Base-by-base conservation (phyloP, 495 filamentous ascomycete genomes). In the Annulohypoxylon bovei region DNA sequence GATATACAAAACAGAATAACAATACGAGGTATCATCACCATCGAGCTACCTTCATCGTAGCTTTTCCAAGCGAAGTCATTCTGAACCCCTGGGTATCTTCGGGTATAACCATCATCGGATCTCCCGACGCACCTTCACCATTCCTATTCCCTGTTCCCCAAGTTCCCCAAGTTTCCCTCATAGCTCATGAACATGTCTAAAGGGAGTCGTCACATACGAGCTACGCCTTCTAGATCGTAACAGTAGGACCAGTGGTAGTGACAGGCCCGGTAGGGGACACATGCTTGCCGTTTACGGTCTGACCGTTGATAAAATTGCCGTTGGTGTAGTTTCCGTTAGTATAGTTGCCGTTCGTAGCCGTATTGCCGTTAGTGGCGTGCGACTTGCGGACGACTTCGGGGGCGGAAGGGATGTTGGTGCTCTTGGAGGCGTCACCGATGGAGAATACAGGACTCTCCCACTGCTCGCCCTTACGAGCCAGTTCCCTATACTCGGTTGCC, bases 371-470 rank as follows among this genome's bases (percentile, higher is more conserved):
- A 22, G 22, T 42, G 22, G 68, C 62, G 32, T 84, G 83, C 6
- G 78, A 61, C 84, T 97, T 97, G 70, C 92, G 90, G 33, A 83
- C 86, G 37, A 97, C 83, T 47, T 83, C 58, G 0, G 85, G 83
- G n/a, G 88, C 79, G 53, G 80, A 72, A 4, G 93, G 92, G 47
- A 98, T 87, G 73, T 91, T 86, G 33, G 79, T 82, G 12, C 92
- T 91, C 81, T 91, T 88, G 4, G 84, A 73, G 6, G 95, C 93
- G n/a, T 80, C 83, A 56, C 95, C 96, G 67, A 98, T 90, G 73
- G 87, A 89, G 85, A 99, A 99, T 74, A 99, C 88, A 30, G 96
- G 93, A 28, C 91, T 95, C 81, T 97, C 90, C 95, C 95, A 99
- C 78, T 89, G 90, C 71, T 98, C 91, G 53, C 96, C 95, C 85